Percentiles rank a stretch among this genome's conserved stretches.
Evolutionary conservation across 2,329 filamentous ascomycete genomes (phyloP).

Genomic region (Intubia oerlemansii): DNA sequence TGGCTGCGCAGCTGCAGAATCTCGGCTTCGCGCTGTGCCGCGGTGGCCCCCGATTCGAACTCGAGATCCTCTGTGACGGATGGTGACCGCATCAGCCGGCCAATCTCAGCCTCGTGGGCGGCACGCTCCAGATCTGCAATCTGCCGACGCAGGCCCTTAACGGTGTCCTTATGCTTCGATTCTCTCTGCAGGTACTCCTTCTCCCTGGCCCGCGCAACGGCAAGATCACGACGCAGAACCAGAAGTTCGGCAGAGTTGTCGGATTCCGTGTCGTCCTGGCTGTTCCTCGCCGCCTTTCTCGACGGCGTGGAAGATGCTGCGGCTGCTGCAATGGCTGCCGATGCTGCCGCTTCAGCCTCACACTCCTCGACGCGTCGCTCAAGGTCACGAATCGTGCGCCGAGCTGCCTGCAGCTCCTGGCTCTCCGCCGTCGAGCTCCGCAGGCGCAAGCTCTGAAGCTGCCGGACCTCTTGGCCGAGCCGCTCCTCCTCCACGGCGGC

Average conservation of each 20-base stretch:
- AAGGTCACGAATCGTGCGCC: conserved; percentile 42
- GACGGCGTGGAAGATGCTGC: conserved; percentile 12
- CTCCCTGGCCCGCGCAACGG: conserved; percentile 43
- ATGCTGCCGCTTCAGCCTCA: conserved; percentile 21
- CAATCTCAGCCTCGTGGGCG: conserved; percentile 39
- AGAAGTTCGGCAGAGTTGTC: conserved; percentile 34
- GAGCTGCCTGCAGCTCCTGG: conserved; percentile 34
- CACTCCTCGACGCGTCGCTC: conserved; percentile 37
- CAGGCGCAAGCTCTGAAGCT: conserved; percentile 23
- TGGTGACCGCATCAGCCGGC: conserved; percentile 22
- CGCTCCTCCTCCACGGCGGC: conserved; percentile 45
- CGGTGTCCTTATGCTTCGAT: conserved; percentile 34
- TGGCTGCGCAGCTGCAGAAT: conserved; percentile 36
- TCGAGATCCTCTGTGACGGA: conserved; percentile 21
- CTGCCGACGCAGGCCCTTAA: conserved; percentile 41
- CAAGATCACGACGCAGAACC: conserved; percentile 38
- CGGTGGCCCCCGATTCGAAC: conserved; percentile 12
- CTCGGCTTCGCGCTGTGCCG: conserved; percentile 28
- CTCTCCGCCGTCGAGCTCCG: conserved; percentile 24
- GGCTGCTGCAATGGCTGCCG: conserved; percentile 11
- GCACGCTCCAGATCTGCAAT: conserved; percentile 46
- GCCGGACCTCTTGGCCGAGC: conserved; percentile 29
- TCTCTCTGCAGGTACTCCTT: conserved; percentile 44
- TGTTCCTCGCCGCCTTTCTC: background rate
- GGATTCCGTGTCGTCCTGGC: conserved; percentile 12